Percentiles rank a stretch among this genome's conserved stretches.
Conservation (phyloP, 495 filamentous ascomycete genomes). For the Penicillium herquei region DNA sequence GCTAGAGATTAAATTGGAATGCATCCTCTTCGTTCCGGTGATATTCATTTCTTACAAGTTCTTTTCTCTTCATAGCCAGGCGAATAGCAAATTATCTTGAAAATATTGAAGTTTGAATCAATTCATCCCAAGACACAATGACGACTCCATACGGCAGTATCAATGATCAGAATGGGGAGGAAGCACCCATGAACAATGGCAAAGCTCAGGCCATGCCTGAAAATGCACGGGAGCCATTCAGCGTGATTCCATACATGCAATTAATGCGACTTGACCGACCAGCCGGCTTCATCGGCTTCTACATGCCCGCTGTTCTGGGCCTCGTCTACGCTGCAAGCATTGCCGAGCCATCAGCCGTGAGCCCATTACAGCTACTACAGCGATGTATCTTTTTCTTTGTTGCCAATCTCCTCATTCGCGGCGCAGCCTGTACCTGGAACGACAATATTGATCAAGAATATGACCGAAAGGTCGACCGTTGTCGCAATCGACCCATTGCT, state of each 20-base stretch:
- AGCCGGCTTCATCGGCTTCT: conserved; percentile 33
- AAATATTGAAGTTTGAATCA: too few species aligned
- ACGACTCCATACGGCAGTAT: too few species aligned
- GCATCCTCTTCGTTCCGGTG: too few species aligned
- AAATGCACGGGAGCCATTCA: too few species aligned
- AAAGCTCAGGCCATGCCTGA: too few species aligned
- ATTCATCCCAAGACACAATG: too few species aligned
- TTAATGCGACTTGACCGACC: conserved; percentile 42
- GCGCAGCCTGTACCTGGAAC: conserved; percentile 42
- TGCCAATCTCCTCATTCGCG: conserved; percentile 29
- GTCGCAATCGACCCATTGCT: conserved; percentile 41
- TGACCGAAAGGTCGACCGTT: conserved; percentile 40
- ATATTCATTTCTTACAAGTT: too few species aligned
- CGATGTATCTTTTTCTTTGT: neutral
- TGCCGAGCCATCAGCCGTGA: neutral
- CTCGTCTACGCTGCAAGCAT: conserved; percentile 24
- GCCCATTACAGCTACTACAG: neutral
- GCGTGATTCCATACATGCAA: conserved; percentile 34
- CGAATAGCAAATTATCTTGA: too few species aligned
- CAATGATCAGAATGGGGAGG: too few species aligned
- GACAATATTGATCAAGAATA: conserved; percentile 42
- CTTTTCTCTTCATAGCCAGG: too few species aligned
- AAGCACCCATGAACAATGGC: too few species aligned
- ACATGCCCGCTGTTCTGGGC: conserved; percentile 32
- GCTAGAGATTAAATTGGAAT: too few species aligned